These are phyloP conservation scores for Aspergillus taichungensis DNA, from an alignment of 495 filamentous ascomycete genomes.

Conservation along the genomic window DNA sequence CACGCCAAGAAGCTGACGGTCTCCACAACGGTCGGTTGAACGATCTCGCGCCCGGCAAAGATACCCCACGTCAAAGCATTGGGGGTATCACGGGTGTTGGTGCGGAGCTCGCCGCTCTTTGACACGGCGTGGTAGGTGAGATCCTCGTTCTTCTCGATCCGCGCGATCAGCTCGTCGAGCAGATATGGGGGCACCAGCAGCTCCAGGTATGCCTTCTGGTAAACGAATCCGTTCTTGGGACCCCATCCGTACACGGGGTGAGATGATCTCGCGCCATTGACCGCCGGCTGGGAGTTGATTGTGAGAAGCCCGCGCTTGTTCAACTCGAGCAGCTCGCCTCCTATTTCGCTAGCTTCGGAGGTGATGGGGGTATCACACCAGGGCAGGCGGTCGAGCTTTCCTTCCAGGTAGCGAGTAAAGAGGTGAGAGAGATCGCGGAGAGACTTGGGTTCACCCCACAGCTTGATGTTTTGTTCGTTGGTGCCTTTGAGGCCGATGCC, in stretches of 20 bases:
- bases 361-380: constrained; percentile 91
- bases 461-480: constrained; percentile 91
- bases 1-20: constrained; percentile 96
- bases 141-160: constrained; percentile 69
- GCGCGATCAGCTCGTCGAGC: constrained; percentile 66
- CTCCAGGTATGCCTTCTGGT: constrained; percentile 97
- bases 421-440: constrained; percentile 71
- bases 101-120: constrained; percentile 67
- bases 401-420: constrained; percentile 74
- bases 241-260: constrained; percentile 91
- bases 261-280: constrained; percentile 84
- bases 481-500: constrained; percentile 93
- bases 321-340: constrained; percentile 63
- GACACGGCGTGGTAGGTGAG: constrained; percentile 91
- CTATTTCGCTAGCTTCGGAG: constrained; percentile 69
- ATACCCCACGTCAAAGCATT: constrained; percentile 99
- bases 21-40: constrained; percentile 98
- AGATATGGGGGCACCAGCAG: constrained; percentile 73
- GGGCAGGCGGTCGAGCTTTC: constrained; percentile 72
- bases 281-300: constrained; percentile 95
- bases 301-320: constrained; percentile 85
- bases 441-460: constrained; percentile 82
- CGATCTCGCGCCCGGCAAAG: constrained; percentile 96
- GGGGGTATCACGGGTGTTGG: constrained; percentile 76
- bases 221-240: constrained; percentile 89